Base-by-base conservation (phyloP, 2,329 filamentous ascomycete genomes). In the Polychaeton citri region DNA sequence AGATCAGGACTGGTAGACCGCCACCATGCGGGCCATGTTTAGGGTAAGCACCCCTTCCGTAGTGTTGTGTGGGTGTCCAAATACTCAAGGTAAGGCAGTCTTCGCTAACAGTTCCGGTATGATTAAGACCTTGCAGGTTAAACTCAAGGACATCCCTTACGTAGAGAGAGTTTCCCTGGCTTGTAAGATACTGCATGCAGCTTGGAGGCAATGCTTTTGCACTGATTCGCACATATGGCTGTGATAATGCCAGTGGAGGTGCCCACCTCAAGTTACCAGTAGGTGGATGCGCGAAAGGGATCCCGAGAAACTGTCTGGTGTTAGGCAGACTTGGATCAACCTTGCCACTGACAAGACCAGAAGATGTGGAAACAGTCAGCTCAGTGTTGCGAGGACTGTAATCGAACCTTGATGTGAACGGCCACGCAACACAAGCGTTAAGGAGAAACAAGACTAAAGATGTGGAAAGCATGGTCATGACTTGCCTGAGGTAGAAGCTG, bases 241-340 rank as follows among this genome's bases (percentile, higher is more conserved):
- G 47, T 5, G 43, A 21, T 2, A 44, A 32, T 24, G 41, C 24
- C 19, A 43, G 34, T 12, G 47, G 47, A 4, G 80, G 77, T 50
- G 71, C 77, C 24, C 88, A 68, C 12, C 83, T 74, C 18, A 84
- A 62, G 2, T 65, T 54, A 0, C 78, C 80, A 0, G 71, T 66
- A 0, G 82, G 82, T 2, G 80, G 69, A 41, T 82, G 64, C 2
- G 81, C 81, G 50, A 76, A 90, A 3, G 81, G 82, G 38, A 90
- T 83, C 16, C 77, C 81, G 37, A 71, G 74, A 61, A 83, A 87
- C 18, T 32, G 30, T 10, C 30, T 12, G 10, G 18, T 19, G 30
- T 32, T 19, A 10, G 30, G 30, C 12, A 19, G 5, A 3, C 30
- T 17, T 3, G 13, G 12, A 32, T 32, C 18, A 10, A 32, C 18